Evolutionary conservation across 1,139 yeast genomes (phyloP).

Genomic region (Saccharomyces uvarum): DNA sequence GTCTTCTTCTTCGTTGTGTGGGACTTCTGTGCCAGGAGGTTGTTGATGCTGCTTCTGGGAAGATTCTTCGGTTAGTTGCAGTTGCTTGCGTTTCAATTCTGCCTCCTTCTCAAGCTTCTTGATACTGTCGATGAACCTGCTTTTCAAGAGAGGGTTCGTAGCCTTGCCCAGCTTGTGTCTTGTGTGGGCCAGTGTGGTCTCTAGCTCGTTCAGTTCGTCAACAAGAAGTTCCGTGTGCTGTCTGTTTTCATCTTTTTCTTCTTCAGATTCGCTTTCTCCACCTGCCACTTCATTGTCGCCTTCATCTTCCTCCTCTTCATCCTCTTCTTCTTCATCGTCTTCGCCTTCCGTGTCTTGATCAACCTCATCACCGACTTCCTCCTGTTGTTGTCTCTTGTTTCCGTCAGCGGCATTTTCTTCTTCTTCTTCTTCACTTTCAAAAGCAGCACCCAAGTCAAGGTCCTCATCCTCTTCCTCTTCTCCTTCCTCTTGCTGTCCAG

Average conservation of each 20-base stretch:
- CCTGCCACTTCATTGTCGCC: slow-evolving; percentile 52
- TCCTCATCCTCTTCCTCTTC: slow-evolving; percentile 35
- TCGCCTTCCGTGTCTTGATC: slow-evolving; percentile 36
- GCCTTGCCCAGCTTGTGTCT: slow-evolving; percentile 68
- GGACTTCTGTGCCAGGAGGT: slow-evolving; percentile 23
- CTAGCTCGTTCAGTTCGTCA: slow-evolving; percentile 82
- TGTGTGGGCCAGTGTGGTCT: slow-evolving; percentile 69
- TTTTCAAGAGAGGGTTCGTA: slow-evolving; percentile 79
- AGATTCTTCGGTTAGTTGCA: slow-evolving; percentile 30
- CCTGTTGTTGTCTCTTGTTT: slow-evolving; percentile 17
- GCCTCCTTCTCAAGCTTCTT: slow-evolving; percentile 73
- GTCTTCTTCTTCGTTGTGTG: slow-evolving; percentile 28
- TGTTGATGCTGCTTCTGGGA: slow-evolving; percentile 33
- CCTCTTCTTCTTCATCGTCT: slow-evolving; percentile 40
- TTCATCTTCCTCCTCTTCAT: slow-evolving; percentile 45
- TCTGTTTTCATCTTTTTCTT: slow-evolving; percentile 34
- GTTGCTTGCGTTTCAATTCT: slow-evolving; percentile 70
- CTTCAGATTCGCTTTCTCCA: slow-evolving; percentile 29
- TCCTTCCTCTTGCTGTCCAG: slow-evolving; percentile 17
- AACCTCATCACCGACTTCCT: slow-evolving; percentile 32
- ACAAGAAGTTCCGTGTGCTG: slow-evolving; percentile 71
- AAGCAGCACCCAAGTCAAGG: slow-evolving; percentile 35
- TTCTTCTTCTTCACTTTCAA: slow-evolving; percentile 33
- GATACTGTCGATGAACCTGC: slow-evolving; percentile 78
- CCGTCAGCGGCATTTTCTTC: slow-evolving; percentile 26